phyloP scores from a whole-genome alignment of 345 rosid genomes.

The Syzygium aromaticum region DNA sequence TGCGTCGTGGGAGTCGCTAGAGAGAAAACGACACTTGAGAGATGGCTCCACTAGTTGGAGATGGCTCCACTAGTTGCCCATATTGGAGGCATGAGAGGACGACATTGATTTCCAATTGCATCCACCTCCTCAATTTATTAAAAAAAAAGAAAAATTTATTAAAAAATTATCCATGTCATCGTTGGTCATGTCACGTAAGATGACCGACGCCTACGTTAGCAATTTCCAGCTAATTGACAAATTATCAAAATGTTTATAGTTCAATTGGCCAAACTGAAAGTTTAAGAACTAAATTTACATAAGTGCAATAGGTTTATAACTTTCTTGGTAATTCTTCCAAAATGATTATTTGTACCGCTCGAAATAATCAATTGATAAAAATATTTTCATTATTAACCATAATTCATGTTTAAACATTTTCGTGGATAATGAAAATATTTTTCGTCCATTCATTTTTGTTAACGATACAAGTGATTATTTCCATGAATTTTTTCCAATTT shows the following conservation, averaged over 20 bases:
- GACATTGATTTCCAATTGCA: background rate
- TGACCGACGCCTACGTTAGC: no score
- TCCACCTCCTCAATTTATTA: background rate
- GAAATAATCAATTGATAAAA: background rate
- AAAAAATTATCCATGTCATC: no score
- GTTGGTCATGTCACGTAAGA: no score
- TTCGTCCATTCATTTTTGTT: background rate
- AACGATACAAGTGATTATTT: background rate
- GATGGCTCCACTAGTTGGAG: background rate
- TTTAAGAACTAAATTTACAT: no score
- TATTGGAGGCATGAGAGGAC: background rate
- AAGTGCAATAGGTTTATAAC: no score
- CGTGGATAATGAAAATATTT: background rate
- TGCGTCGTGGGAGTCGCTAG: background rate
- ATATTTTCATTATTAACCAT: no score
- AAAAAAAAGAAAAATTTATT: no score
- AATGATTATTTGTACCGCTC: background rate
- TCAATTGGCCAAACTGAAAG: no score
- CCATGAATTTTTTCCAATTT: accelerated
- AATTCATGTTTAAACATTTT: background rate
- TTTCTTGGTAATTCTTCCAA: background rate
- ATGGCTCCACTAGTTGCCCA: background rate
- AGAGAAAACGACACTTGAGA: background rate
- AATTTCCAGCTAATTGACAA: no score
- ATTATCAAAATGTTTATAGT: no score